A percentile compares a stretch with the other conserved stretches of the same genome.
Conservation (phyloP, 192 early-diverging fungal genomes). For the Rhizoclosmatium globosum region DNA sequence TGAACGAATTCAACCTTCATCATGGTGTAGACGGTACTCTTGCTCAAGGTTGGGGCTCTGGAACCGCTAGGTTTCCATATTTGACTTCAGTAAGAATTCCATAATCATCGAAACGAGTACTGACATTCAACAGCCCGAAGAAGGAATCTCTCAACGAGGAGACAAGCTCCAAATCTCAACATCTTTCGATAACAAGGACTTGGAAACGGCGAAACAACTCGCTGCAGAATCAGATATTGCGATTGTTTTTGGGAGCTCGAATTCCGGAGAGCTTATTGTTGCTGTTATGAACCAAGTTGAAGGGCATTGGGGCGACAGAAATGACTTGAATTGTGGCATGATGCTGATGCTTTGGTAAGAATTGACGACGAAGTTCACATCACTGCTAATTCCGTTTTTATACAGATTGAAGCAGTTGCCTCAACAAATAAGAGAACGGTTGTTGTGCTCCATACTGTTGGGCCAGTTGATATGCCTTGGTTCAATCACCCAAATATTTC, state of each 20-base stretch:
- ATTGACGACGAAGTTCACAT: neutral
- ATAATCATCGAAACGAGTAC: neutral
- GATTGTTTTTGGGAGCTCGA: constrained; percentile 48
- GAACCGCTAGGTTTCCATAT: constrained; percentile 55
- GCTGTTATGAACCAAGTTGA: constrained; percentile 53
- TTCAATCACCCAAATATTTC: constrained; percentile 60
- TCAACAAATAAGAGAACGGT: constrained; percentile 54
- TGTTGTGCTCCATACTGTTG: constrained; percentile 61
- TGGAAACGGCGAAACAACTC: neutral
- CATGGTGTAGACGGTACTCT: constrained; percentile 42
- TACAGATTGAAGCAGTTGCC: constrained; percentile 56
- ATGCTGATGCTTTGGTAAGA: constrained; percentile 53
- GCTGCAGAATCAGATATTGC: constrained; percentile 41
- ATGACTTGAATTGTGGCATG: constrained; percentile 64
- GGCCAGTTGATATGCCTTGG: constrained; percentile 65
- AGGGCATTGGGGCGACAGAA: constrained; percentile 65
- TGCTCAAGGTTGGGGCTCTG: constrained; percentile 55
- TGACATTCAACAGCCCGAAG: constrained; percentile 6
- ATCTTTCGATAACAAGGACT: constrained; percentile 35
- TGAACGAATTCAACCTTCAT: constrained; percentile 35
- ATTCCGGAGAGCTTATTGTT: constrained; percentile 41
- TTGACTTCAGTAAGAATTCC: constrained; percentile 40
- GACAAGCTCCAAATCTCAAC: neutral
- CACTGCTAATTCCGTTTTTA: too few relatives aligned
- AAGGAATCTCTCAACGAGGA: constrained; percentile 37